phyloP scores from a whole-genome alignment of 2,329 filamentous ascomycete species.

The Salinomyces thailandicus region DNA sequence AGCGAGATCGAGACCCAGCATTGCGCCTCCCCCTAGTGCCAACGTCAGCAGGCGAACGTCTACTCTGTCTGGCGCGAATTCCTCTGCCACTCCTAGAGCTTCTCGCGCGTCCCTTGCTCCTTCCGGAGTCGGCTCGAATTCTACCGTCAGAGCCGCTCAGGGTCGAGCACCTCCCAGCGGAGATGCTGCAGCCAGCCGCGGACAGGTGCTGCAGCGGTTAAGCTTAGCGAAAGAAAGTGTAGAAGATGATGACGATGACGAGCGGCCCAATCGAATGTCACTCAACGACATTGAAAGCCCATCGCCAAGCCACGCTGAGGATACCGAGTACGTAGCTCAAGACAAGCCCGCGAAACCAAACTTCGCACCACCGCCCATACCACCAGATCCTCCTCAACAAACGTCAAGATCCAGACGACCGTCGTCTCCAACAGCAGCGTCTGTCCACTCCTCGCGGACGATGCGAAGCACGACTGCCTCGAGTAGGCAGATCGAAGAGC shows the following conservation, averaged over 20 bases:
- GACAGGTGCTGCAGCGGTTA: slow-evolving; percentile 10
- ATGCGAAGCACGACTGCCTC: slow-evolving; percentile 40
- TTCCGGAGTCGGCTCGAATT: slow-evolving; percentile 7
- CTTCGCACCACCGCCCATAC: slow-evolving; percentile 24
- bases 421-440: slow-evolving; percentile 24
- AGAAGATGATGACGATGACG: slow-evolving; percentile 14
- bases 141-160: slow-evolving; percentile 5
- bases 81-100: slow-evolving; percentile 20
- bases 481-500: slow-evolving; percentile 66
- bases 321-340: slow-evolving; percentile 10
- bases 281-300: slow-evolving; percentile 13
- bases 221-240: slow-evolving; percentile 16
- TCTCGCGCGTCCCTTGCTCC: slow-evolving; percentile 10
- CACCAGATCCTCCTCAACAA: slow-evolving; percentile 17
- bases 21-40: slow-evolving; percentile 31
- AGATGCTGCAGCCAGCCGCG: slow-evolving; percentile 7
- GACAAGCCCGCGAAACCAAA: slow-evolving; percentile 16
- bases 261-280: slow-evolving; percentile 11
- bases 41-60: slow-evolving; percentile 22
- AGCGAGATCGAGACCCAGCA: slow-evolving; percentile 45
- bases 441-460: slow-evolving; percentile 22
- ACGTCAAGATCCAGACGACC: slow-evolving; percentile 19
- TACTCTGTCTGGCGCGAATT: slow-evolving; percentile 19
- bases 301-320: slow-evolving; percentile 13
- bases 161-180: slow-evolving; percentile 7